phyloP scores from a whole-genome alignment of 2,329 filamentous ascomycete genomes.

The Endoconidiophora laricicola region DNA sequence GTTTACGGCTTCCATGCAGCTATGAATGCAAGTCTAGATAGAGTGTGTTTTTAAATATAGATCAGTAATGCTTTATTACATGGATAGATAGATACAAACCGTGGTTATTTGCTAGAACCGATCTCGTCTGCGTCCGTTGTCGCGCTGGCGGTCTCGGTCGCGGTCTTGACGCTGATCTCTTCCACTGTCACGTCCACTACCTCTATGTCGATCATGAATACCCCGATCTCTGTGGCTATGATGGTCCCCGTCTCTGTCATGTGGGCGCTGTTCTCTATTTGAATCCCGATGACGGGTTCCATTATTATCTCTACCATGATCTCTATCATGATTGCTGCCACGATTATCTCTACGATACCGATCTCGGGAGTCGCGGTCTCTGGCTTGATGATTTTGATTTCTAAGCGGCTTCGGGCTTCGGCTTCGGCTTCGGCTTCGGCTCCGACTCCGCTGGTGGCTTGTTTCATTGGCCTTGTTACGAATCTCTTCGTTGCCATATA shows the following conservation, averaged over 20 bases:
- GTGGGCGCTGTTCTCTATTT: slow-evolving; percentile 13
- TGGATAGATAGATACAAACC: too few species aligned
- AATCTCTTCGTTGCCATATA: slow-evolving; percentile 61
- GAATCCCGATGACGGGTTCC: background rate
- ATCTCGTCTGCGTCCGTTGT: slow-evolving; percentile 19
- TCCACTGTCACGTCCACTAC: slow-evolving; percentile 13
- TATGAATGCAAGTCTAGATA: too few species aligned
- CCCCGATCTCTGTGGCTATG: slow-evolving; percentile 21
- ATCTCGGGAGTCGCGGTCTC: background rate
- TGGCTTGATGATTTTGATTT: slow-evolving; percentile 14
- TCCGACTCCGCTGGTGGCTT: slow-evolving; percentile 14
- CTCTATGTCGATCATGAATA: slow-evolving; percentile 11
- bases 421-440: slow-evolving; percentile 3
- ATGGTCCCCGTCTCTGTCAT: slow-evolving; percentile 18
- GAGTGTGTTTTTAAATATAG: too few species aligned
- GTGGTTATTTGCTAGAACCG: slow-evolving; percentile 14
- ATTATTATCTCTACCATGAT: slow-evolving; percentile 14
- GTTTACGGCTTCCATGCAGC: too few species aligned
- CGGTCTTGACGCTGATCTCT: slow-evolving; percentile 14
- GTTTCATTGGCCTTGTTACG: slow-evolving; percentile 15
- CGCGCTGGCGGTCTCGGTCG: slow-evolving; percentile 18
- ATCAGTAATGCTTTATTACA: too few species aligned
- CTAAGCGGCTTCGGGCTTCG: slow-evolving; percentile 16
- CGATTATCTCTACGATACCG: background rate
- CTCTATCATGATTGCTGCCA: background rate